Conservation (phyloP, 768 basidiomycete genomes). For the Suillus sp. region DNA sequence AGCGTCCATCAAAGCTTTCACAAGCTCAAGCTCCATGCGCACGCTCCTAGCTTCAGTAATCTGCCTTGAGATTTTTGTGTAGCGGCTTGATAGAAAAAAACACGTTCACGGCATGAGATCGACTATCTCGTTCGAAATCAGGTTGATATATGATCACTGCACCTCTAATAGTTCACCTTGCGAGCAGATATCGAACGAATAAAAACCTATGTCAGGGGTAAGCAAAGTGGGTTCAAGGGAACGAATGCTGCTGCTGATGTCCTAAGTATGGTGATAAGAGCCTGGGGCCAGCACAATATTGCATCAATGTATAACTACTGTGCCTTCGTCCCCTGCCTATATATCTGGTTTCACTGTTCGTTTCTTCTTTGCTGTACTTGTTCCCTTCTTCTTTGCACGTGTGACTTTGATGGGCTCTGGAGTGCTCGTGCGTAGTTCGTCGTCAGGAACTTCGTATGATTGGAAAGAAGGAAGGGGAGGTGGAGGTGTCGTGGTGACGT, state of each 20-base stretch:
- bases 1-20: too few relatives aligned
- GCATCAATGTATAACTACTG: neutral
- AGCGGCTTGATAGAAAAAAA: too few relatives aligned
- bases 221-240: neutral
- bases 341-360: conserved; percentile 42
- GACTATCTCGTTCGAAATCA: neutral
- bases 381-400: conserved; percentile 64
- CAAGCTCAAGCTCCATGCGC: too few relatives aligned
- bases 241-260: neutral
- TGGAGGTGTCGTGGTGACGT: conserved; percentile 38
- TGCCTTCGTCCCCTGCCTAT: neutral
- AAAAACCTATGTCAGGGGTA: neutral
- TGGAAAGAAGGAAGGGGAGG: conserved; percentile 45
- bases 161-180: neutral
- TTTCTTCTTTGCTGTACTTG: conserved; percentile 64
- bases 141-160: neutral
- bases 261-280: neutral
- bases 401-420: conserved; percentile 78
- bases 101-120: too few relatives aligned
- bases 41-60: too few relatives aligned
- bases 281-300: neutral
- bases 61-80: too few relatives aligned
- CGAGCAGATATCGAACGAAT: neutral
- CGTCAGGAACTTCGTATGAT: conserved; percentile 53
- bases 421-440: conserved; percentile 52